Evolutionary conservation across 805 yeast species (phyloP).

Genomic region (Nakazawaea laoshanensis): DNA sequence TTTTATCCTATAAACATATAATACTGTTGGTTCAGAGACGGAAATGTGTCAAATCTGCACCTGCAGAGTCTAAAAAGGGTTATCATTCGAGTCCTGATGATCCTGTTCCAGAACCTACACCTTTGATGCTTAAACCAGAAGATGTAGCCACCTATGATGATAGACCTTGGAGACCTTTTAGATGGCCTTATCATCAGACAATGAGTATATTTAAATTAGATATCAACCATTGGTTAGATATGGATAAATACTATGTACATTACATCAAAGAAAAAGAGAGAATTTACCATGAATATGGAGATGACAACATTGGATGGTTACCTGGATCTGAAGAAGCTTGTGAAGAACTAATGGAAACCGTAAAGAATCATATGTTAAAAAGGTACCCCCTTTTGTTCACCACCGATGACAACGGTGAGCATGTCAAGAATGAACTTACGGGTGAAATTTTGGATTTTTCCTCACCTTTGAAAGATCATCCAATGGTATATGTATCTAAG

Average conservation of each 20-base stretch:
- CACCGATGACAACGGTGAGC: constrained; percentile 35
- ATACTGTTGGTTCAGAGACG: not conserved
- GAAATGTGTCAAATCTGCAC: not conserved
- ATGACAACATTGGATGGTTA: constrained; percentile 54
- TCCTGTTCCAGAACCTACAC: constrained; percentile 40
- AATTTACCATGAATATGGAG: constrained; percentile 49
- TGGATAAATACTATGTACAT: constrained; percentile 68
- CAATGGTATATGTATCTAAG: constrained; percentile 52
- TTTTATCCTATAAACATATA: constrained; percentile 7
- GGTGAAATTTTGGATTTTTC: constrained; percentile 55
- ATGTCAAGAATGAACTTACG: constrained; percentile 53
- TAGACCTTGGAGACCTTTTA: constrained; percentile 74
- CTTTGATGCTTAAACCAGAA: constrained; percentile 58
- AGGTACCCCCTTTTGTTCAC: constrained; percentile 61
- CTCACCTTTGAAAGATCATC: constrained; percentile 53
- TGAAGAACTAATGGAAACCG: constrained; percentile 54
- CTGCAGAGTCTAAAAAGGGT: constrained; percentile 1
- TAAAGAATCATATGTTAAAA: constrained; percentile 47
- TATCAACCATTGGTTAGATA: constrained; percentile 69
- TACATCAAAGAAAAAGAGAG: constrained; percentile 57
- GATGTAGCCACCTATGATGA: constrained; percentile 59
- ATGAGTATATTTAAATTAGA: constrained; percentile 70
- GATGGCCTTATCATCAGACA: constrained; percentile 77
- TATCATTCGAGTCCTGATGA: constrained; percentile 14
- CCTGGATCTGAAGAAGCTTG: constrained; percentile 59